Evolutionary conservation across 495 filamentous ascomycete species (phyloP).

Genomic region (Penicillium cinerascens): DNA sequence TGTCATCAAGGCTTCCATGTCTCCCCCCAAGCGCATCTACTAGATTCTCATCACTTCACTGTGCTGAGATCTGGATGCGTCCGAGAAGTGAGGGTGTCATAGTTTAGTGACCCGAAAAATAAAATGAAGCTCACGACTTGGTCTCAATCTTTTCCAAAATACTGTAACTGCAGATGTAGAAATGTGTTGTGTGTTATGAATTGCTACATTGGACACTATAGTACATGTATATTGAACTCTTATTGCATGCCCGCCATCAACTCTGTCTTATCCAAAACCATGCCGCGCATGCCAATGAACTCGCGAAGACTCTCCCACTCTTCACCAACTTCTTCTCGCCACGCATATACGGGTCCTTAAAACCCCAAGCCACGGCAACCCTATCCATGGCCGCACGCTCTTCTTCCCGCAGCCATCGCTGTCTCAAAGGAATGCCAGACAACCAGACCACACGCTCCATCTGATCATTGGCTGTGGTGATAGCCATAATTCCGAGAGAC

Average conservation of each 20-base stretch:
- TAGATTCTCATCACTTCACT: slow-evolving; percentile 52
- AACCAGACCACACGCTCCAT: slow-evolving; percentile 91
- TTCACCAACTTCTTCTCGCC: slow-evolving; percentile 87
- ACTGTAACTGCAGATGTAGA: neutral
- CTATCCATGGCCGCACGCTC: slow-evolving; percentile 87
- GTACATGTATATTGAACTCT: neutral
- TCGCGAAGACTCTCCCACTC: slow-evolving; percentile 84
- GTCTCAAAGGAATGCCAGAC: slow-evolving; percentile 68
- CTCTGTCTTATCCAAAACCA: slow-evolving; percentile 83
- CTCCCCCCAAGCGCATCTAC: slow-evolving; percentile 92
- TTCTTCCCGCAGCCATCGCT: slow-evolving; percentile 88
- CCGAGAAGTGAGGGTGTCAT: slow-evolving; percentile 33
- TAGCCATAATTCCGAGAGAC: slow-evolving; percentile 75
- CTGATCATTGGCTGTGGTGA: slow-evolving; percentile 86
- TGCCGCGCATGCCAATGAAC: slow-evolving; percentile 73
- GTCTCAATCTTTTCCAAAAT: slow-evolving; percentile 17
- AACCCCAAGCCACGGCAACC: slow-evolving; percentile 85
- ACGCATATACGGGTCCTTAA: slow-evolving; percentile 69
- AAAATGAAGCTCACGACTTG: slow-evolving; percentile 37
- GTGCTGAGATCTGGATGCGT: slow-evolving; percentile 27
- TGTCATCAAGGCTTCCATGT: slow-evolving; percentile 99
- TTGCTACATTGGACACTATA: too few relatives aligned
- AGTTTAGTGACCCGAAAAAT: slow-evolving; percentile 29
- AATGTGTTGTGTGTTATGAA: too few relatives aligned
- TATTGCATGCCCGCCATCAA: slow-evolving; percentile 90